Evolutionary conservation across 2,329 filamentous ascomycete species (phyloP), one percentile per base, ranked within the genome.

Genomic region (Macrophomina tecta): DNA sequence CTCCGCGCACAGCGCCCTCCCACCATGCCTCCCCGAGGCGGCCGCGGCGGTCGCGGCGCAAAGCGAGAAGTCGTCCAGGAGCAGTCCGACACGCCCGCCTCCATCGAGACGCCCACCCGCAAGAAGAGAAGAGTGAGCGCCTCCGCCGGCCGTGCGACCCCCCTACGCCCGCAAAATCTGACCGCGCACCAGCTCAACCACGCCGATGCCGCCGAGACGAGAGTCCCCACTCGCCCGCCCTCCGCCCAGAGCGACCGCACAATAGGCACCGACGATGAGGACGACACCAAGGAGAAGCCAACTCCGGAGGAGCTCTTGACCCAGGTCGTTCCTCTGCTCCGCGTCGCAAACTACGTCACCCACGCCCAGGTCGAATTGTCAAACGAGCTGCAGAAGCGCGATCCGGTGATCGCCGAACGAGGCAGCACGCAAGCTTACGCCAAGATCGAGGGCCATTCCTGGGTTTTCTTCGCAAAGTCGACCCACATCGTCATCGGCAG

Each of bases 381-480:
- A 1, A 83, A 86, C 67, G 80, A 83, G 66, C 74, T 84, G 53
- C 80, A 84, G 58, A 79, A 69, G 28, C 61, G 56, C 38, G 51
- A 69, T 52, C 65, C 74, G 56, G 72, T 72, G 68, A 80, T 74
- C 75, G 81, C 69, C 72, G 78, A 75, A 74, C 81, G 76, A 72
- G 75, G 74, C 69, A 81, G 77, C 71, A 80, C 82, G 38, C 79
- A 81, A 6, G 92, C 92, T 42, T 95, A 92, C 77, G 92, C 91
- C 66, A 94, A 94, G 81, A 90, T 95, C 68, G 89, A 91, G 23
- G 92, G 91, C 16, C 87, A 89, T 70, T 90, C 92, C 75, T 95
- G 92, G 92, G 93, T 91, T 9, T 95, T 90, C 78, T 94, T 93
- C 75, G 88, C 94, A 68, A 91, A 90, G 69, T 89, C 89, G 69